Evolutionary conservation across 2,329 filamentous ascomycete species (phyloP).

Genomic region (Gaeumannomyces sp.): DNA sequence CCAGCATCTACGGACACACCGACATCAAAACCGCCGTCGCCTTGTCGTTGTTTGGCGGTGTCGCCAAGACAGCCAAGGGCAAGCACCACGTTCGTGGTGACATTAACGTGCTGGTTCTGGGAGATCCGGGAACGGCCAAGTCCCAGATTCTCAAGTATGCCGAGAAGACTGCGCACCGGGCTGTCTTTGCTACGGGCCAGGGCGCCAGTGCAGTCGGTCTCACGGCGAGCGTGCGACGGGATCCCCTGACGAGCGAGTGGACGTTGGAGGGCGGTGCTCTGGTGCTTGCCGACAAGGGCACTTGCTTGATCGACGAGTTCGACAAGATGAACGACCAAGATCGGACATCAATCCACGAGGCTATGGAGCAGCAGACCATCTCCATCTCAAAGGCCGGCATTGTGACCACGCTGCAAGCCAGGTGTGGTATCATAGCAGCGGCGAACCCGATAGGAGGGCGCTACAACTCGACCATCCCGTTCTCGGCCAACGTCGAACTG

Average conservation of each 20-base stretch:
- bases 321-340: constrained; percentile 99
- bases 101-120: constrained; percentile 94
- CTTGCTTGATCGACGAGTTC: constrained; percentile 96
- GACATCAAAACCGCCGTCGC: constrained; percentile 98
- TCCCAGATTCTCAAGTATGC: constrained; percentile 97
- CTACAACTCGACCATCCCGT: constrained; percentile 94
- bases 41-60: constrained; percentile 88
- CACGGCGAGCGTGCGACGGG: constrained; percentile 90
- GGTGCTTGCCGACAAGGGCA: constrained; percentile 89
- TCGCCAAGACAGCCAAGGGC: constrained; percentile 84
- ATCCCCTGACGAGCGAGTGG: constrained; percentile 95
- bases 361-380: constrained; percentile 99
- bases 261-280: constrained; percentile 93
- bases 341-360: constrained; percentile 96
- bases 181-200: constrained; percentile 96
- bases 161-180: constrained; percentile 93
- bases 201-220: constrained; percentile 96
- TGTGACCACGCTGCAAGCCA: constrained; percentile 91
- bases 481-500: constrained; percentile 92
- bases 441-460: constrained; percentile 94
- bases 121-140: constrained; percentile 96
- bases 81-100: constrained; percentile 89
- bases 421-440: constrained; percentile 92
- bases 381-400: constrained; percentile 99
- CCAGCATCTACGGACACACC: constrained; percentile 92